These are phyloP conservation scores for Magnusiomyces fungicola DNA, from an alignment of 1,139 yeast species.

Conservation along the genomic window DNA sequence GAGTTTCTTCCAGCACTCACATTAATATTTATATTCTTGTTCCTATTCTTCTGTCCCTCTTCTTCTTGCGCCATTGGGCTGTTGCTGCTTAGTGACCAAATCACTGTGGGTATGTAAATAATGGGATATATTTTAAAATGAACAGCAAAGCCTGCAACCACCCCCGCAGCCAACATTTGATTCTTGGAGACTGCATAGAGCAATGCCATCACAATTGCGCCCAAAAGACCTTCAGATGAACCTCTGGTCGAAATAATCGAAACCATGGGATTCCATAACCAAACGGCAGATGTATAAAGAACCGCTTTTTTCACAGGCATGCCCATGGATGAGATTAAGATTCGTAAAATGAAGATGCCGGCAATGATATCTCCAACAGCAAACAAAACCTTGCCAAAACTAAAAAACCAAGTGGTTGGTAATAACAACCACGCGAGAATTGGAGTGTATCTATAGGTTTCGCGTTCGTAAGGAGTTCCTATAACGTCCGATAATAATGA, in stretches of 20 bases:
- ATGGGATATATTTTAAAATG: slow-evolving; percentile 91
- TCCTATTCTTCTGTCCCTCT: background rate
- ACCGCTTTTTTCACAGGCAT: slow-evolving; percentile 32
- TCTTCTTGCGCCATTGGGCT: slow-evolving; percentile 8
- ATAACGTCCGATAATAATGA: slow-evolving; percentile 29
- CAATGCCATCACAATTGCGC: slow-evolving; percentile 63
- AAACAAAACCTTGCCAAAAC: slow-evolving; percentile 75
- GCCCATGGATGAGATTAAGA: slow-evolving; percentile 29
- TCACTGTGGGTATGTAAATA: slow-evolving; percentile 60
- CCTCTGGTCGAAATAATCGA: slow-evolving; percentile 90
- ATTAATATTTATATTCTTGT: background rate
- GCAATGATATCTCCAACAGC: slow-evolving; percentile 73
- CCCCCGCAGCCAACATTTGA: slow-evolving; percentile 46
- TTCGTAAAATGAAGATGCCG: slow-evolving; percentile 51
- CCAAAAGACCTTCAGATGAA: slow-evolving; percentile 81
- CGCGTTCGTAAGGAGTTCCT: slow-evolving; percentile 70
- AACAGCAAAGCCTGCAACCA: slow-evolving; percentile 63
- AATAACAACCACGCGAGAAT: slow-evolving; percentile 71
- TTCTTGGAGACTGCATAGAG: slow-evolving; percentile 41
- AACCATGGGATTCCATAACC: slow-evolving; percentile 95
- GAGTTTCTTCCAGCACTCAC: background rate
- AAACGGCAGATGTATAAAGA: slow-evolving; percentile 45
- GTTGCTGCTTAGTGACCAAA: slow-evolving; percentile 30
- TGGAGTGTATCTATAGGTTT: slow-evolving; percentile 91
- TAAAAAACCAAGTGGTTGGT: slow-evolving; percentile 52